These are phyloP conservation scores for Phylloporus sp. DNA, from an alignment of 1,284 basidiomycete species.

Conservation along the genomic window DNA sequence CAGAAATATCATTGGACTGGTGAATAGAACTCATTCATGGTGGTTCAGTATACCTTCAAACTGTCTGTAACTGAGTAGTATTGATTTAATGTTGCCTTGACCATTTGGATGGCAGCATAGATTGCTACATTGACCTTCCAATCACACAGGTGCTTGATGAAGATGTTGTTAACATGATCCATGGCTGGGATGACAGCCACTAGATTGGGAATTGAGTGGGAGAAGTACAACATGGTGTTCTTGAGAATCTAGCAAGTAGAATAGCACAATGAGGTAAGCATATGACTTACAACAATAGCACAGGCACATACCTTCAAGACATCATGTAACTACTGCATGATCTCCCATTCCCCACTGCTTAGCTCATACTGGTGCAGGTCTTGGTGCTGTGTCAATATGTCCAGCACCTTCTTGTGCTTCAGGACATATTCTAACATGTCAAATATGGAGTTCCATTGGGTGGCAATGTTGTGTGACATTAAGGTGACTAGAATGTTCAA, in stretches of 20 bases:
- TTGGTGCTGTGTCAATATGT: no score
- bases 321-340: no score
- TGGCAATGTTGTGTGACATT: constrained; percentile 33
- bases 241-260: constrained; percentile 5
- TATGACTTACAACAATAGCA: no score
- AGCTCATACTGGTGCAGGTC: not conserved
- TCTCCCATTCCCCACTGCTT: no score
- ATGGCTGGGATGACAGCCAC: constrained; percentile 23
- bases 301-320: no score
- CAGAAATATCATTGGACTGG: not conserved
- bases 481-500: constrained; percentile 6
- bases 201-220: constrained; percentile 1
- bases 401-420: not conserved
- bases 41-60: not conserved
- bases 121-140: not conserved
- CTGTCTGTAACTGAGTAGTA: constrained; percentile 1
- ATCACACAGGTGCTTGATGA: not conserved
- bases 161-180: constrained; percentile 11
- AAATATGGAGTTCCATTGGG: not conserved
- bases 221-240: constrained; percentile 11
- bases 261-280: not conserved
- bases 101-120: not conserved
- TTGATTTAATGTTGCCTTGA: not conserved
- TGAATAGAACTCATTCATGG: not conserved
- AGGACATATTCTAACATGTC: not conserved